phyloP scores from a whole-genome alignment of 1,284 basidiomycete species.

The Rhodofomes roseus region DNA sequence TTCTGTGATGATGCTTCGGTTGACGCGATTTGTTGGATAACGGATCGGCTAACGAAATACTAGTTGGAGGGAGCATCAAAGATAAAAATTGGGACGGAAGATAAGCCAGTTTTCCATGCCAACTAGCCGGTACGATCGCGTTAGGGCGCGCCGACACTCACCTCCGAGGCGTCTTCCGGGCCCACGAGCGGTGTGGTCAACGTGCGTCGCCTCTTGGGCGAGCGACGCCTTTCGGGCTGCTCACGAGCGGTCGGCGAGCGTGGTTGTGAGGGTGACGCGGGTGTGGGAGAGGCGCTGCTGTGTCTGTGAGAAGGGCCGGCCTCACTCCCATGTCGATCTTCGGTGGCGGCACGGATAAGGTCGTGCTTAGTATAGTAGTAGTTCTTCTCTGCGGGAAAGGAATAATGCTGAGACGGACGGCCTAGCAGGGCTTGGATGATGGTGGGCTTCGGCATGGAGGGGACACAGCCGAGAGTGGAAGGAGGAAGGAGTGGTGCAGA shows the following conservation, averaged over 20 bases:
- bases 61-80: constrained; percentile 5
- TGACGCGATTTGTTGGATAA: constrained; percentile 27
- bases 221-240: background rate
- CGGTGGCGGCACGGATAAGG: constrained; percentile 26
- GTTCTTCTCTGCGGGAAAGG: constrained; percentile 39
- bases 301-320: background rate
- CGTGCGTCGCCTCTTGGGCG: background rate
- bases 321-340: constrained; percentile 12
- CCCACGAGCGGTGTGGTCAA: background rate
- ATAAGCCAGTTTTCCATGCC: constrained; percentile 5
- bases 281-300: background rate
- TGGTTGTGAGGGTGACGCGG: background rate
- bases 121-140: constrained; percentile 1
- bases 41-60: constrained; percentile 18
- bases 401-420: constrained; percentile 54
- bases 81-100: background rate
- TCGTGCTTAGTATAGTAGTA: constrained; percentile 48
- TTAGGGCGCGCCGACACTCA: constrained; percentile 4
- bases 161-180: background rate
- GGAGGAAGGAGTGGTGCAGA: background rate
- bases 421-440: constrained; percentile 54
- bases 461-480: constrained; percentile 4
- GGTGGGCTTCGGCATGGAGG: constrained; percentile 51
- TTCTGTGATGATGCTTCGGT: constrained; percentile 18
- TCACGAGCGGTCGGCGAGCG: background rate